Conservation (phyloP, 2,329 filamentous ascomycete genomes). For the Colletotrichum lindemuthianum region DNA sequence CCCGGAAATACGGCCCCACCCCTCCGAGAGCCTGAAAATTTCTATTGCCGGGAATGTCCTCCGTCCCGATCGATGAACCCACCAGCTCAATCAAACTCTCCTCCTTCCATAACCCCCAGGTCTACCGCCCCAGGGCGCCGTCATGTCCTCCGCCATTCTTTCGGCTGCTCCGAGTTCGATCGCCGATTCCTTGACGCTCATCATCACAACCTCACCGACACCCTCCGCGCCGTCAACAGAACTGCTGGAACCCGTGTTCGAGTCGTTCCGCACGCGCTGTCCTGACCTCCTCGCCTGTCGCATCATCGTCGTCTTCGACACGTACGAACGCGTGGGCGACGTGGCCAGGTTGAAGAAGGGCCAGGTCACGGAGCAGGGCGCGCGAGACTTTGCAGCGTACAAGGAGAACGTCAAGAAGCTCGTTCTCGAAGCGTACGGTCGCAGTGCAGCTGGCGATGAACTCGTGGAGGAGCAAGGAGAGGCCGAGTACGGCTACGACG, state of each 20-base stretch:
- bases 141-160: conserved; percentile 12
- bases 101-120: background rate
- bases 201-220: conserved; percentile 66
- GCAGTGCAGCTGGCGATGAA: background rate
- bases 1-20: too few relatives aligned
- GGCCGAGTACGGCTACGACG: conserved; percentile 59
- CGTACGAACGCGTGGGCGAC: conserved; percentile 57
- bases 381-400: conserved; percentile 54
- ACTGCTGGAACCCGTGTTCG: conserved; percentile 57
- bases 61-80: background rate
- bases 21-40: too few relatives aligned
- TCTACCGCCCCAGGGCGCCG: background rate
- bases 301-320: conserved; percentile 63
- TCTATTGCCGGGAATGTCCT: too few relatives aligned
- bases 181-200: conserved; percentile 49
- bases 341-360: conserved; percentile 62
- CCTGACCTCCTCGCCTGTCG: conserved; percentile 51
- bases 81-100: background rate
- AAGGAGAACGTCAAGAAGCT: conserved; percentile 58
- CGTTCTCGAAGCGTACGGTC: conserved; percentile 45
- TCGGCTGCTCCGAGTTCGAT: background rate
- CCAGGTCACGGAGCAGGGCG: conserved; percentile 58
- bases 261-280: conserved; percentile 57
- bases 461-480: conserved; percentile 39
- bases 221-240: conserved; percentile 64